Evolutionary conservation across 2,329 filamentous ascomycete species (phyloP), one percentile per base, ranked within the genome.

Genomic region (Penicillium sp.): DNA sequence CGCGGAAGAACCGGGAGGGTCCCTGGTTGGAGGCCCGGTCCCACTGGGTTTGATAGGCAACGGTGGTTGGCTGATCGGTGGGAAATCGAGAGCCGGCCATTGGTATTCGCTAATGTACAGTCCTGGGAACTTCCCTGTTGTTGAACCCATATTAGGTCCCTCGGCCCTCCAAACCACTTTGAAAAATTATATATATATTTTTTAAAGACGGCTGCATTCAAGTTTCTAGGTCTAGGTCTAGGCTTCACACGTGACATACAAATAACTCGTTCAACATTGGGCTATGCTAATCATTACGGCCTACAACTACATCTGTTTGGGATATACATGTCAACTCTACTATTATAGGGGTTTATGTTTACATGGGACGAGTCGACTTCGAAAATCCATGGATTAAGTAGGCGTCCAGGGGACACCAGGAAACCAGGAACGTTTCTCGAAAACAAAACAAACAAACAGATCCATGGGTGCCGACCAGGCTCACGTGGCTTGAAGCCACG

Each of bases 1-100:
- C 54, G 50, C 61, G 60, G 58, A 55, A 61, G 49, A 36, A 9
- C 54, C 50, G 56, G 62, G 56, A 59, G 23, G 53, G 50, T 49
- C 62, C 56, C 51, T 56, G 50, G 46, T 57, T 57, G 55, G 51
- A 43, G 47, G 15, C 23, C 36, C 45, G 61, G 54, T 46, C 58
- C 60, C 57, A 51, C 59, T 5, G 5, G 13, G 11, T 15, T 36
- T 34, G 33, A 34, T 34, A 34, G 1, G 11, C 11, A 33, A 33
- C 31, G 31, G 31, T 33, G 31, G 31, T 33, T 33, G 31, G 31
- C 31, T 33, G 31, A 33, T 33, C 31, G 31, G 31, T 13, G 11
- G 11, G 31, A 33, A 33, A 33, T 33, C 31, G 31, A 33, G 11
- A 13, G 31, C 29, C 11, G 29, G 29, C 11, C 31, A 33, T 33